Evolutionary conservation across 1,284 basidiomycete species (phyloP).

Genomic region (Apiotrichum sp.): DNA sequence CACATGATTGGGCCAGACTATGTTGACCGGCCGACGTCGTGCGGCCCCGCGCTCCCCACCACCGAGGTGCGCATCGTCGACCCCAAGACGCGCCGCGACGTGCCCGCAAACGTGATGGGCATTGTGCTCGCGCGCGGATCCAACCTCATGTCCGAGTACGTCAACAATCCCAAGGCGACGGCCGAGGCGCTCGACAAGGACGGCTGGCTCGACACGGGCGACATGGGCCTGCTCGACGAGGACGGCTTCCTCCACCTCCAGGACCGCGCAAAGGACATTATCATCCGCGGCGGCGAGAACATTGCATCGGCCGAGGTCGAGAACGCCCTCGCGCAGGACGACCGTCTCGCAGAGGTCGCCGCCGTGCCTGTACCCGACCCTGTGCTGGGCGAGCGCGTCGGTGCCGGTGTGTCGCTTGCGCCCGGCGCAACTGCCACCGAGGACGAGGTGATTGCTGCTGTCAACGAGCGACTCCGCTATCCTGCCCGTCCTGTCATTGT

Average conservation of each 20-base stretch:
- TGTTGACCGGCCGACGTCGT: slow-evolving; percentile 11
- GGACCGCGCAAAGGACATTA: slow-evolving; percentile 38
- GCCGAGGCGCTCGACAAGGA: slow-evolving; percentile 23
- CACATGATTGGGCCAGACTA: slow-evolving; percentile 37
- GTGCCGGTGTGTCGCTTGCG: slow-evolving; percentile 29
- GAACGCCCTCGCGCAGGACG: slow-evolving; percentile 34
- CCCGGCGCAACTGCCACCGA: slow-evolving; percentile 6
- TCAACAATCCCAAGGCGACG: slow-evolving; percentile 13
- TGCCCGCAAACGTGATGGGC: slow-evolving; percentile 27
- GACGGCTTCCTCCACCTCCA: slow-evolving; percentile 37
- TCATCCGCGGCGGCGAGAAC: slow-evolving; percentile 44
- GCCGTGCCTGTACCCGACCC: slow-evolving; percentile 35
- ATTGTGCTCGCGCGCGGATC: slow-evolving; percentile 33
- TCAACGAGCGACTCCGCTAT: slow-evolving; percentile 10
- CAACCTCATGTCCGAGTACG: slow-evolving; percentile 41
- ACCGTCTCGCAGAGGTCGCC: slow-evolving; percentile 30
- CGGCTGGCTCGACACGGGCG: slow-evolving; percentile 41
- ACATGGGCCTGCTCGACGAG: slow-evolving; percentile 33
- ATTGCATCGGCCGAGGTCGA: slow-evolving; percentile 36
- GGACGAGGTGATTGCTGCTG: slow-evolving; percentile 5
- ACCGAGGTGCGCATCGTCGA: slow-evolving; percentile 35
- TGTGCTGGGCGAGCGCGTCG: slow-evolving; percentile 38
- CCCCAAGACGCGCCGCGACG: slow-evolving; percentile 19
- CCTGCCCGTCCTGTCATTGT: slow-evolving; percentile 13
- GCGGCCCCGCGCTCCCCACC: slow-evolving; percentile 34